phyloP scores from a whole-genome alignment of 768 basidiomycete species.

The Boletus rubescentipes region DNA sequence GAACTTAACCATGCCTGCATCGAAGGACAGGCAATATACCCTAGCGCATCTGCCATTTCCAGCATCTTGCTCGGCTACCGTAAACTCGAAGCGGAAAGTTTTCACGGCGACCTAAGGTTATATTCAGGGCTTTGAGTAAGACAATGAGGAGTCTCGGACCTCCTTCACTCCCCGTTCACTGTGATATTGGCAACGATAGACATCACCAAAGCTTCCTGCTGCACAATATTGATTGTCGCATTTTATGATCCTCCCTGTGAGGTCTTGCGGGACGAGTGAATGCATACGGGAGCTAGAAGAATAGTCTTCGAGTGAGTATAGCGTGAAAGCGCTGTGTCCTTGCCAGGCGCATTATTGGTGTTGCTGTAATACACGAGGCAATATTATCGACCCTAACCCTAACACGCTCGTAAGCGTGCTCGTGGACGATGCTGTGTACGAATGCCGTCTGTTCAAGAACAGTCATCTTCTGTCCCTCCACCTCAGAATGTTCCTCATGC shows the following conservation, averaged over 20 bases:
- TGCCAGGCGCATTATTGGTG: too few relatives aligned
- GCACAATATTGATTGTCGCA: slow-evolving; percentile 1
- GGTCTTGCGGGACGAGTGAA: background rate
- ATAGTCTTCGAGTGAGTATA: too few relatives aligned
- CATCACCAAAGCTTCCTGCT: slow-evolving; percentile 2
- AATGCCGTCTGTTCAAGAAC: slow-evolving; percentile 28
- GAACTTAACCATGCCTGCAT: background rate
- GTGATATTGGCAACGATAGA: slow-evolving; percentile 3
- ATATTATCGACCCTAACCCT: slow-evolving; percentile 15
- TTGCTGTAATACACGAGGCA: too few relatives aligned
- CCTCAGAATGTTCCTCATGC: slow-evolving; percentile 50
- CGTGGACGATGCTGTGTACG: background rate
- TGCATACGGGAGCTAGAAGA: too few relatives aligned
- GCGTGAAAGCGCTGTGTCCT: too few relatives aligned
- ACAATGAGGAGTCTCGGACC: background rate
- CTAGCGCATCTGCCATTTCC: background rate
- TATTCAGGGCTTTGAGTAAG: background rate
- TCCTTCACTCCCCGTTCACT: background rate
- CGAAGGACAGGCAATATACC: background rate
- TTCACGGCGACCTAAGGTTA: slow-evolving; percentile 8
- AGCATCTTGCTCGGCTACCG: background rate
- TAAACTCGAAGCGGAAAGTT: slow-evolving; percentile 10
- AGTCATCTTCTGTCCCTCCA: slow-evolving; percentile 10
- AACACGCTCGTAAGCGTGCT: background rate
- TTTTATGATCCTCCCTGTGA: background rate